These are phyloP conservation scores for Populus deltoides DNA, from an alignment of 345 rosid species.

Conservation along the genomic window DNA sequence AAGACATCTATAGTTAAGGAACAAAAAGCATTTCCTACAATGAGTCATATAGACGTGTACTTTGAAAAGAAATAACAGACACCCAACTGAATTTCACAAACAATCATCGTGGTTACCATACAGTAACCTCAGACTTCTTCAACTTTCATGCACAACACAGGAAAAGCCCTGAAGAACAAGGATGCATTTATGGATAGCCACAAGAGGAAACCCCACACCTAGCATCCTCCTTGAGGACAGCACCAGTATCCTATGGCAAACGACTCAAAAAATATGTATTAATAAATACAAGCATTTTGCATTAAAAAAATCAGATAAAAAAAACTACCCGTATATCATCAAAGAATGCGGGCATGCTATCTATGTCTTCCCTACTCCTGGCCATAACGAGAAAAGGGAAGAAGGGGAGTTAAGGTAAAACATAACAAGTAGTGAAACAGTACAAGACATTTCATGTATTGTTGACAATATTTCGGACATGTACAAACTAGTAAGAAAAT, in stretches of 20 bases:
- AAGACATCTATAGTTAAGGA: neutral
- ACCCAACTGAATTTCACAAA: neutral
- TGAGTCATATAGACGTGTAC: too few species aligned
- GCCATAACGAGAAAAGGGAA: too few species aligned
- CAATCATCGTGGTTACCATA: neutral
- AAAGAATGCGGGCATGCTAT: too few species aligned
- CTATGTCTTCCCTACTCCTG: too few species aligned
- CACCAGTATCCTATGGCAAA: neutral
- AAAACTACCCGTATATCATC: too few species aligned
- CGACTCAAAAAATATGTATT: neutral
- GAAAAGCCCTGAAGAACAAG: neutral
- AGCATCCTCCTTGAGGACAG: neutral
- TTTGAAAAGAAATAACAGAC: neutral
- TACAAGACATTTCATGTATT: conserved; percentile 10
- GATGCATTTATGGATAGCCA: neutral
- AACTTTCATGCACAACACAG: neutral
- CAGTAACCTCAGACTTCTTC: neutral
- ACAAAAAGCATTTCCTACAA: neutral
- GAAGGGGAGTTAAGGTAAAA: neutral
- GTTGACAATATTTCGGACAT: conserved; percentile 11
- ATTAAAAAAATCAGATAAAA: too few species aligned
- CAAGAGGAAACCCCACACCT: neutral
- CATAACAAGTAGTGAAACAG: neutral
- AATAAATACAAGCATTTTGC: too few species aligned
- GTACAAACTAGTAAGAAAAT: conserved; percentile 9